A percentile compares a stretch with the other conserved stretches of the same genome.
Evolutionary conservation across 352 stramenopile genomes (phyloP).

Genomic region (Pythium rhizo-oryzae): DNA sequence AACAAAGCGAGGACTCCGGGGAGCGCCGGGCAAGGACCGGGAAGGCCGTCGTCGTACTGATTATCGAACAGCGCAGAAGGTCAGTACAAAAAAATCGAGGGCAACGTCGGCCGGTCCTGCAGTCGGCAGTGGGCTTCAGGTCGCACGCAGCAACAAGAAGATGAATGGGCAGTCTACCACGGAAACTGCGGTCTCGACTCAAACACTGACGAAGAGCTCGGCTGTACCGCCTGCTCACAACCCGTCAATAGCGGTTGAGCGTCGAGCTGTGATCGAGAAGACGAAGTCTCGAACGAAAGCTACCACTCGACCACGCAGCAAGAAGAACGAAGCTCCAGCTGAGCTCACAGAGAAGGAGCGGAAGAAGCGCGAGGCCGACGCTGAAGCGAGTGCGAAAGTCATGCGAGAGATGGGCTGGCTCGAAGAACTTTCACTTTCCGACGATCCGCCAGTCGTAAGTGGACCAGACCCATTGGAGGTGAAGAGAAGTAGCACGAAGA

Average conservation of each 20-base stretch:
- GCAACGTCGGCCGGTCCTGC: not conserved
- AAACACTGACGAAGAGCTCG: not conserved
- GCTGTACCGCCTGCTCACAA: not conserved
- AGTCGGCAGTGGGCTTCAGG: slow-evolving; percentile 18
- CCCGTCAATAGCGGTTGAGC: not conserved
- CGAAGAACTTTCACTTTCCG: not conserved
- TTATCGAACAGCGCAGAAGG: not conserved
- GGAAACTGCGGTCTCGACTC: not conserved
- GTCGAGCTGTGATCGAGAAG: slow-evolving; percentile 11
- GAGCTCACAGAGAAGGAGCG: slow-evolving; percentile 7
- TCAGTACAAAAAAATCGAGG: not conserved
- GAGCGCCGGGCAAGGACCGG: too few species aligned
- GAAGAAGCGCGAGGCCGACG: slow-evolving; percentile 7
- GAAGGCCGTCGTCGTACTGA: too few species aligned
- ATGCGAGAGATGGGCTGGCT: slow-evolving; percentile 26
- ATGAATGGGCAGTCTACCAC: not conserved
- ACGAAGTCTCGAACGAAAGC: slow-evolving; percentile 8
- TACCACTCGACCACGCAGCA: not conserved
- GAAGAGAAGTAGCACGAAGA: not conserved
- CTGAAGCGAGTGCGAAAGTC: not conserved
- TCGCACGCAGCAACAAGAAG: slow-evolving; percentile 12
- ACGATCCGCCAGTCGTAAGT: not conserved
- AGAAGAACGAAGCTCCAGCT: not conserved
- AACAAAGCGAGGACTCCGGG: not conserved
- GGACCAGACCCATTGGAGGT: not conserved